Conservation (phyloP, 1,139 yeast genomes). For the Candida labiduridarum region DNA sequence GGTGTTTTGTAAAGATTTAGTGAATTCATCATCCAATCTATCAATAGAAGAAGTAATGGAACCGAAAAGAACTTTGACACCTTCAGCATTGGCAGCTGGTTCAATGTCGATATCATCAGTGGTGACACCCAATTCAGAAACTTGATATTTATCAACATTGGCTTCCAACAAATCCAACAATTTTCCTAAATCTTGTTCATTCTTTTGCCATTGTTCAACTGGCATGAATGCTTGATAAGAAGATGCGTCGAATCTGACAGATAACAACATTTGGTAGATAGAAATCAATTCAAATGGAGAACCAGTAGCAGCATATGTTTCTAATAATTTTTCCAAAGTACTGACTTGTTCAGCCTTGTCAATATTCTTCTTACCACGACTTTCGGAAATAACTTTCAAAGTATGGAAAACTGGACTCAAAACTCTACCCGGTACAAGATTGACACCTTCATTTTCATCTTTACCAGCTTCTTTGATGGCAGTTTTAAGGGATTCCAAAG, state of each 20-base stretch:
- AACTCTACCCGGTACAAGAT: conserved; percentile 24
- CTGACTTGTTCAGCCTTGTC: conserved; percentile 80
- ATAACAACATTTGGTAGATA: conserved; percentile 79
- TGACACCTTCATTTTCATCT: conserved; percentile 20
- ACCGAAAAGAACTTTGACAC: conserved; percentile 77
- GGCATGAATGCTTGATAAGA: conserved; percentile 76
- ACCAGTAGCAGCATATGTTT: conserved; percentile 25
- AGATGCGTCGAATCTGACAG: conserved; percentile 83
- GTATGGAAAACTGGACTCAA: conserved; percentile 66
- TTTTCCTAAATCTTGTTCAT: conserved; percentile 61
- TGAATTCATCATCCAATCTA: conserved; percentile 93
- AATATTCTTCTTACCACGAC: conserved; percentile 94
- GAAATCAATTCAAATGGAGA: conserved; percentile 75
- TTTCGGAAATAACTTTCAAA: conserved; percentile 75
- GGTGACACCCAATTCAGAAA: conserved; percentile 73
- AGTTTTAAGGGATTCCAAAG: conserved; percentile 32
- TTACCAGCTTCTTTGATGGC: conserved; percentile 13
- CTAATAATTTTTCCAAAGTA: conserved; percentile 66
- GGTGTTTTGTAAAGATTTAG: conserved; percentile 80
- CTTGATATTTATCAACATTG: conserved; percentile 59
- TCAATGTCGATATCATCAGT: conserved; percentile 82
- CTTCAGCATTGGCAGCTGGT: conserved; percentile 66
- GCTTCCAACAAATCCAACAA: conserved; percentile 72
- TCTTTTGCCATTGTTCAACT: conserved; percentile 75
- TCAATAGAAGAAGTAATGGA: conserved; percentile 86